Evolutionary conservation across 129 eudicot species (phyloP), one percentile per base, ranked within the genome.

Genomic region (Centella asiatica): DNA sequence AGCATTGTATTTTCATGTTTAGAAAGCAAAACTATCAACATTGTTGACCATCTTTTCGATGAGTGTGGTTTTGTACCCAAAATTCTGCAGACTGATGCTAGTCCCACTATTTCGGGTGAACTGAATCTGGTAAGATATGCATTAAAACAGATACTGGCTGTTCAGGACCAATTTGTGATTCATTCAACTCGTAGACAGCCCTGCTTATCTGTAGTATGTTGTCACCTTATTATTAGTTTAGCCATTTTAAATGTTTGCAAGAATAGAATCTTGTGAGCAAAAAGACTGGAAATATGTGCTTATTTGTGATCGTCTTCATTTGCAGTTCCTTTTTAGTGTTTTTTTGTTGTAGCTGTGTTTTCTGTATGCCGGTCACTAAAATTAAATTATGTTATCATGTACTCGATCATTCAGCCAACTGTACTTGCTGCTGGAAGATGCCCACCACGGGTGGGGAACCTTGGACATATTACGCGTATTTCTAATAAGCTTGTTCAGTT

Each of bases 371-470:
- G n/a, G n/a, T n/a, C n/a, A n/a, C n/a, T n/a, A n/a, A n/a, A n/a
- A n/a, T n/a, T n/a, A n/a, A n/a, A n/a, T n/a, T n/a, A n/a, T n/a
- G n/a, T n/a, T n/a, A n/a, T n/a, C n/a, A n/a, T n/a, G n/a, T n/a
- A n/a, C n/a, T n/a, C n/a, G n/a, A n/a, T n/a, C n/a, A n/a, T 77
- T 77, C 87, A 89, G 97, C 97, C 95, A 45, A 85, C 92, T 23
- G 13, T 72, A 68, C 80, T 86, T 32, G 85, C 84, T 67, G 22
- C 83, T 36, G 90, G 87, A 42, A 82, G 71, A 70, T 55, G 32
- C 39, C 51, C 85, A 58, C 95, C 85, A 23, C 79, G 83, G 42
- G 78, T 72, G 31, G 97, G 97, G 50, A 82, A 82, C 65, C 70
- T 85, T 39, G 97, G 97, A 36, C 97, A 89, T 67, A 37, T 89